These are phyloP conservation scores for Sugiyamaella qingdaonensis DNA, from an alignment of 805 yeast genomes.

Conservation along the genomic window DNA sequence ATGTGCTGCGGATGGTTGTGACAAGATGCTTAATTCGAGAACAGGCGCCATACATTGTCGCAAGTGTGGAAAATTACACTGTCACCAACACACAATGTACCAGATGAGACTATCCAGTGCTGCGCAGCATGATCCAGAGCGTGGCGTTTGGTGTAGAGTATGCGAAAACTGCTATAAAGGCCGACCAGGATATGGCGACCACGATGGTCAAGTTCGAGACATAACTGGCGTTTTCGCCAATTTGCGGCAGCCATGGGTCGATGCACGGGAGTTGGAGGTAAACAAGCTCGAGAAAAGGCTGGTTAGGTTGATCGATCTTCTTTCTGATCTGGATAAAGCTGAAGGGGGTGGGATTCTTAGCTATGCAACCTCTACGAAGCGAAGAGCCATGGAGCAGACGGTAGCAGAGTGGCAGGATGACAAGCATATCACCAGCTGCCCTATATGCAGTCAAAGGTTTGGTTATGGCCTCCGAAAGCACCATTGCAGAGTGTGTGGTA, in stretches of 20 bases:
- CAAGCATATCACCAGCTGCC: slow-evolving; percentile 47
- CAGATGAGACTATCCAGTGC: slow-evolving; percentile 45
- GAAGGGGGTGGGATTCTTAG: slow-evolving; percentile 26
- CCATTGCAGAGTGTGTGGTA: slow-evolving; percentile 89
- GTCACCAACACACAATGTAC: slow-evolving; percentile 58
- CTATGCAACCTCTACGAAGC: slow-evolving; percentile 25
- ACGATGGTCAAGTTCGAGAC: slow-evolving; percentile 44
- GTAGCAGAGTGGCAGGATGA: slow-evolving; percentile 68
- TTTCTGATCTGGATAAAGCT: slow-evolving; percentile 16
- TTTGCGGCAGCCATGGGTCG: slow-evolving; percentile 42
- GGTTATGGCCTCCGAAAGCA: slow-evolving; percentile 64
- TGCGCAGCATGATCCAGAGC: slow-evolving; percentile 39
- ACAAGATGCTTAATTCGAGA: slow-evolving; percentile 42
- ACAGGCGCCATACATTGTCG: slow-evolving; percentile 67
- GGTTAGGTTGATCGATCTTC: slow-evolving; percentile 27
- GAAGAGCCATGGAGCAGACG: slow-evolving; percentile 41
- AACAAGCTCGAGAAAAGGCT: slow-evolving; percentile 60
- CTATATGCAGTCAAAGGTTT: slow-evolving; percentile 58
- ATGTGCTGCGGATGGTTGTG: slow-evolving; percentile 44
- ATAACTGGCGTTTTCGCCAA: slow-evolving; percentile 40
- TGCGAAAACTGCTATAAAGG: slow-evolving; percentile 57
- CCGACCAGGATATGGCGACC: slow-evolving; percentile 51
- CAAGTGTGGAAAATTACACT: slow-evolving; percentile 68
- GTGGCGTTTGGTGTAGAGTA: slow-evolving; percentile 67
- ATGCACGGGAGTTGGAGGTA: slow-evolving; percentile 48